Evolutionary conservation across 805 yeast species (phyloP).

Genomic region (Candida silvicultrix): DNA sequence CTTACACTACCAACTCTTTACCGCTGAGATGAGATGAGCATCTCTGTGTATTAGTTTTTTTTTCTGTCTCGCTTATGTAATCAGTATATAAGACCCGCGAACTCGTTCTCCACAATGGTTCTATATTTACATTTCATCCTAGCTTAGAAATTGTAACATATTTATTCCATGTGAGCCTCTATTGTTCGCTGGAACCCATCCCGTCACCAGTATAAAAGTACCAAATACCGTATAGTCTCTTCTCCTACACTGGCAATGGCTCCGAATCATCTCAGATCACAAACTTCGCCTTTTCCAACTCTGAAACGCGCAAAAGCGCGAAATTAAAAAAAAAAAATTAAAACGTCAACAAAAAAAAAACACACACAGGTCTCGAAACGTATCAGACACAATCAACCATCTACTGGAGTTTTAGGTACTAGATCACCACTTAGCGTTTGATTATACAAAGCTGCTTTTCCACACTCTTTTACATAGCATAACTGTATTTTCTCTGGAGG

Average conservation of each 20-base stretch:
- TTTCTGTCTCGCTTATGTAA: neutral
- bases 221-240: too few relatives aligned
- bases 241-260: too few relatives aligned
- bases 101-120: neutral
- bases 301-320: neutral
- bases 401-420: too few relatives aligned
- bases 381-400: neutral
- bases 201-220: too few relatives aligned
- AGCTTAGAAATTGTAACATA: too few relatives aligned
- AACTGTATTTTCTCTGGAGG: too few relatives aligned
- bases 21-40: constrained; percentile 4
- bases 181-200: too few relatives aligned
- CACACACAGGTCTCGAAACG: neutral
- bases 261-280: neutral
- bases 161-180: too few relatives aligned
- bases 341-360: neutral
- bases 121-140: neutral
- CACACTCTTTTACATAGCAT: too few relatives aligned
- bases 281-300: neutral
- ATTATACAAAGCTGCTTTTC: too few relatives aligned
- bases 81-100: neutral
- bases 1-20: too few relatives aligned
- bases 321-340: neutral
- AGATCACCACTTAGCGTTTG: too few relatives aligned
- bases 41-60: neutral